phyloP scores from a whole-genome alignment of 805 yeast species.

The Danielia oregonensis region DNA sequence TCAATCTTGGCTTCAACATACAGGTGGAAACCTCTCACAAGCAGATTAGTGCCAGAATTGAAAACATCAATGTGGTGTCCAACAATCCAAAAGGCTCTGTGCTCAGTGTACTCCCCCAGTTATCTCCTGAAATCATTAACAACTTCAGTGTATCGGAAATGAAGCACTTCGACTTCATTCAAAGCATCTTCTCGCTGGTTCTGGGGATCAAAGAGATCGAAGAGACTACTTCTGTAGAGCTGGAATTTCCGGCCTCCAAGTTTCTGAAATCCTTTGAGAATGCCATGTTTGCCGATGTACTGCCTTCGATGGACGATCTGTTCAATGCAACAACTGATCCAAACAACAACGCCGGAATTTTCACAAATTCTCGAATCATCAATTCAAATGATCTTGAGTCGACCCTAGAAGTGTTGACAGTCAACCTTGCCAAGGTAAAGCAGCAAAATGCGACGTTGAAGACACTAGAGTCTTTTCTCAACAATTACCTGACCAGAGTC shows the following conservation, averaged over 20 bases:
- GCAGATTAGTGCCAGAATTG: conserved; percentile 81
- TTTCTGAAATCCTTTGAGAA: conserved; percentile 42
- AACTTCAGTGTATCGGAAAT: conserved; percentile 25
- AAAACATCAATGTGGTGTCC: conserved; percentile 60
- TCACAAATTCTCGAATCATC: conserved; percentile 56
- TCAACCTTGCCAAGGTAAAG: conserved; percentile 54
- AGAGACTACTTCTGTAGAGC: not conserved
- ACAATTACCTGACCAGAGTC: conserved; percentile 37
- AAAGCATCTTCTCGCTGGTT: conserved; percentile 22
- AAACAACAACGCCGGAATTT: conserved; percentile 51
- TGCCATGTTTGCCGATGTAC: conserved; percentile 61
- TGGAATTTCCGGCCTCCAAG: conserved; percentile 1
- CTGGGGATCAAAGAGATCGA: conserved; percentile 6
- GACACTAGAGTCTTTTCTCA: conserved; percentile 52
- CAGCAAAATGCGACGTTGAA: conserved; percentile 54
- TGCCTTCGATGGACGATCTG: conserved; percentile 45
- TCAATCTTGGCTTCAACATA: conserved; percentile 93
- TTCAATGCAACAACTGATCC: conserved; percentile 39
- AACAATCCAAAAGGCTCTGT: conserved; percentile 18
- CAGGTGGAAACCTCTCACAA: conserved; percentile 67
- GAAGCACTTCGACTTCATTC: conserved; percentile 34
- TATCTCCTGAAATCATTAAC: conserved; percentile 12
- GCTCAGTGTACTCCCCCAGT: conserved; percentile 9
- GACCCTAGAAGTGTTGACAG: conserved; percentile 50
- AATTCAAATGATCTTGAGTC: conserved; percentile 53